Evolutionary conservation across 192 early-diverging fungal genomes (phyloP).

Genomic region (Gigaspora rosea): DNA sequence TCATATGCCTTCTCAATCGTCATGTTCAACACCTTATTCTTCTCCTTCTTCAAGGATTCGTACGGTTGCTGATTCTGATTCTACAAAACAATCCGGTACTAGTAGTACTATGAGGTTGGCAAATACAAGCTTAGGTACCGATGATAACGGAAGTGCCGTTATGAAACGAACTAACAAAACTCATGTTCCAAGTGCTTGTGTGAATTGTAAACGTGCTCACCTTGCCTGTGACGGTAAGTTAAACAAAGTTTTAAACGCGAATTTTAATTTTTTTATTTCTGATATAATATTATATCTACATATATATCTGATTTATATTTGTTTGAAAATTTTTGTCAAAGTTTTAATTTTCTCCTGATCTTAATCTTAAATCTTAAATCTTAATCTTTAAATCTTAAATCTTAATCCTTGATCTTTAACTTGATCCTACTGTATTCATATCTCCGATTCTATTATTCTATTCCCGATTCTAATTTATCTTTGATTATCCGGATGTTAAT

Average conservation of each 20-base stretch:
- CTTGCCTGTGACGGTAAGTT: constrained; percentile 82
- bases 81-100: background rate
- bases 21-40: background rate
- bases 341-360: too few species aligned
- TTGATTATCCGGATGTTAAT: too few species aligned
- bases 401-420: too few species aligned
- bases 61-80: background rate
- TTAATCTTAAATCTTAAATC: too few species aligned
- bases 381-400: too few species aligned
- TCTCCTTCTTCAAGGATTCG: background rate
- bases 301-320: too few species aligned
- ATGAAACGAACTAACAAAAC: constrained; percentile 56
- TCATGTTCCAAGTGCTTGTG: constrained; percentile 87
- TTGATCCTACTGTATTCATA: too few species aligned
- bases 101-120: background rate
- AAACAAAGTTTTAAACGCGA: too few species aligned
- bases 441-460: too few species aligned
- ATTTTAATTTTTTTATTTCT: constrained; percentile 12
- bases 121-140: background rate
- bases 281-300: too few species aligned
- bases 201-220: constrained; percentile 86
- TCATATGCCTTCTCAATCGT: background rate
- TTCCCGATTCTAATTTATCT: too few species aligned
- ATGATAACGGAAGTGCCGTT: constrained; percentile 20
- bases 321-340: too few species aligned